Evolutionary conservation across 768 basidiomycete species (phyloP).

Genomic region (Tricholoma bakamatsutake): DNA sequence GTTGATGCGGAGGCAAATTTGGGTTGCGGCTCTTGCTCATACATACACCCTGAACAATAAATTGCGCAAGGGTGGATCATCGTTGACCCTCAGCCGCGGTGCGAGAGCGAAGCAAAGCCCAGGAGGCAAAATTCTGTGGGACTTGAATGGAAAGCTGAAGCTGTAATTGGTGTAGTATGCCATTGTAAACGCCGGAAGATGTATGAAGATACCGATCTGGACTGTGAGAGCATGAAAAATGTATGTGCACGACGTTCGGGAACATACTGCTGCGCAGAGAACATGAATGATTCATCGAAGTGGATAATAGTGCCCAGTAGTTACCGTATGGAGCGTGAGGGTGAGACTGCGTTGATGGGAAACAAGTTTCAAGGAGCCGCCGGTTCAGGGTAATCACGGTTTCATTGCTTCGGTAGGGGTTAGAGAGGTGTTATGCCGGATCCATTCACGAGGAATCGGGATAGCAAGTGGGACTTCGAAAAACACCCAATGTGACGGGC

Average conservation of each 20-base stretch:
- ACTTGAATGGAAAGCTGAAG: background rate
- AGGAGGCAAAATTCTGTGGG: too few relatives aligned
- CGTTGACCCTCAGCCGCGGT: background rate
- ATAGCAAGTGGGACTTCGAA: background rate
- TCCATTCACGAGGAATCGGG: background rate
- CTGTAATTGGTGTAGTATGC: background rate
- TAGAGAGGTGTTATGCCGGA: background rate
- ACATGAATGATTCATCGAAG: background rate
- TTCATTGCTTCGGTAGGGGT: background rate
- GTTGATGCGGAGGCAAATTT: background rate
- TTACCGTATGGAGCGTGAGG: background rate
- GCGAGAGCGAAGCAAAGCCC: too few relatives aligned
- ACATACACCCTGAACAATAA: background rate
- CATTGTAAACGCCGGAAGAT: background rate
- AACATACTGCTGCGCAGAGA: background rate
- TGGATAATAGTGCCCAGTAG: background rate
- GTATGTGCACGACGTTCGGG: background rate
- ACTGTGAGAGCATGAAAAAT: background rate
- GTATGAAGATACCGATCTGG: background rate
- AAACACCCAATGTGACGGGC: background rate
- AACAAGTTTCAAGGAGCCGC: background rate
- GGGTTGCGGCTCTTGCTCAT: background rate
- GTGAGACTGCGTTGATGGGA: background rate
- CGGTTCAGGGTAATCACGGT: background rate
- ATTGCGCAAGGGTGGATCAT: background rate